A percentile compares a stretch with the other conserved stretches of the same genome.
Conservation (phyloP, 768 basidiomycete species). For the Sarcodon aspratus region DNA sequence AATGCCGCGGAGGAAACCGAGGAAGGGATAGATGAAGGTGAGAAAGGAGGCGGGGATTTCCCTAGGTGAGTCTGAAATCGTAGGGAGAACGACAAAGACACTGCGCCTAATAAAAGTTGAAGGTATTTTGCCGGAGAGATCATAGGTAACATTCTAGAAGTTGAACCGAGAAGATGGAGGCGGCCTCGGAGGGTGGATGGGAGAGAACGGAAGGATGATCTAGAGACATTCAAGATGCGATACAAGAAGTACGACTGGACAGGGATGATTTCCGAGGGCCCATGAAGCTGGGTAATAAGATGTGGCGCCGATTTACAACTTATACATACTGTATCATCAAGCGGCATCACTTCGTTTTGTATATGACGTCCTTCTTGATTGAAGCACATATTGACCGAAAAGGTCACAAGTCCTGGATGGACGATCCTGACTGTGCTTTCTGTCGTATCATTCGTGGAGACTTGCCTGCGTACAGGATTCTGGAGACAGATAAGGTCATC, state of each 20-base stretch:
- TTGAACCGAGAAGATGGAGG: constrained; percentile 82
- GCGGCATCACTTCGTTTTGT: neutral
- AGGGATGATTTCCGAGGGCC: constrained; percentile 35
- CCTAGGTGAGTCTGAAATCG: constrained; percentile 43
- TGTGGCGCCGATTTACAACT: neutral
- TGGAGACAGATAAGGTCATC: constrained; percentile 51
- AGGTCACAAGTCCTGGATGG: constrained; percentile 35
- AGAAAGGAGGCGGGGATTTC: constrained; percentile 87
- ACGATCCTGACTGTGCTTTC: constrained; percentile 43
- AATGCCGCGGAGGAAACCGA: constrained; percentile 47
- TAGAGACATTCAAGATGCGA: constrained; percentile 54
- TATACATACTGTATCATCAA: neutral
- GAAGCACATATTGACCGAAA: constrained; percentile 41
- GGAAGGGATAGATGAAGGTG: constrained; percentile 68
- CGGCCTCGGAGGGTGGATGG: constrained; percentile 68
- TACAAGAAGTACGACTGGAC: constrained; percentile 83
- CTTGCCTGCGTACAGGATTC: constrained; percentile 36
- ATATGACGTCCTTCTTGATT: constrained; percentile 70
- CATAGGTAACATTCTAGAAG: constrained; percentile 80
- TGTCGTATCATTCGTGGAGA: constrained; percentile 51
- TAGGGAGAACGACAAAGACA: neutral
- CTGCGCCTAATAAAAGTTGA: neutral
- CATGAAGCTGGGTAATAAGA: neutral
- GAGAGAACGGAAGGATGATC: constrained; percentile 56
- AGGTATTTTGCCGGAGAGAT: constrained; percentile 96